Evolutionary conservation across 306 rosid genomes (phyloP).

Genomic region (Begonia masoniana): DNA sequence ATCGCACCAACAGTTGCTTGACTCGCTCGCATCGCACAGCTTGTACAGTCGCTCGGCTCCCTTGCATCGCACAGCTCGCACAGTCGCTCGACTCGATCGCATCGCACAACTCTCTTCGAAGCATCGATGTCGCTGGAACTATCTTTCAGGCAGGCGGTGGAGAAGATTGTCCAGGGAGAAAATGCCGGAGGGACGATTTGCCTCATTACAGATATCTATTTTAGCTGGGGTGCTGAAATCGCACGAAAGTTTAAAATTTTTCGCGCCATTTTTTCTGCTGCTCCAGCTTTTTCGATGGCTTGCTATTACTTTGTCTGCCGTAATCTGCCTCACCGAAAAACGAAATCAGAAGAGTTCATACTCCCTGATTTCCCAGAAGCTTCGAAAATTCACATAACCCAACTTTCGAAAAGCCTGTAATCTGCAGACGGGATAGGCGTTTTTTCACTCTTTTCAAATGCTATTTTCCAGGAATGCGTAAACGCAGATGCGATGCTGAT

Average conservation of each 20-base stretch:
- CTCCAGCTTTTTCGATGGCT: too few species aligned
- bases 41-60: too few species aligned
- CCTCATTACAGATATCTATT: conserved; percentile 6
- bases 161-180: not conserved
- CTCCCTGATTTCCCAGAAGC: conserved; percentile 15
- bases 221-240: conserved; percentile 4
- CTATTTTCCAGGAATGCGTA: not conserved
- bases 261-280: conserved; percentile 1
- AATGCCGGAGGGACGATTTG: not conserved
- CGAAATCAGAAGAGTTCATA: not conserved
- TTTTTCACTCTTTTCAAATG: not conserved
- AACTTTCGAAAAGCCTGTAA: conserved; percentile 1
- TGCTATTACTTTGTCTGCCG: not conserved
- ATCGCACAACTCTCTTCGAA: too few species aligned
- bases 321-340: too few species aligned
- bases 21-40: too few species aligned
- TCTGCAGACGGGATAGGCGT: not conserved
- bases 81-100: too few species aligned
- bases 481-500: conserved; percentile 1
- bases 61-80: too few species aligned
- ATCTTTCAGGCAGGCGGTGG: conserved; percentile 6
- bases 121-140: conserved; percentile 9
- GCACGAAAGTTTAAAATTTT: conserved; percentile 10
- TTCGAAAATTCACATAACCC: conserved; percentile 1
- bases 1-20: too few species aligned